phyloP scores from a whole-genome alignment of 177 flowering plant genomes.

The Vitis hybrid region DNA sequence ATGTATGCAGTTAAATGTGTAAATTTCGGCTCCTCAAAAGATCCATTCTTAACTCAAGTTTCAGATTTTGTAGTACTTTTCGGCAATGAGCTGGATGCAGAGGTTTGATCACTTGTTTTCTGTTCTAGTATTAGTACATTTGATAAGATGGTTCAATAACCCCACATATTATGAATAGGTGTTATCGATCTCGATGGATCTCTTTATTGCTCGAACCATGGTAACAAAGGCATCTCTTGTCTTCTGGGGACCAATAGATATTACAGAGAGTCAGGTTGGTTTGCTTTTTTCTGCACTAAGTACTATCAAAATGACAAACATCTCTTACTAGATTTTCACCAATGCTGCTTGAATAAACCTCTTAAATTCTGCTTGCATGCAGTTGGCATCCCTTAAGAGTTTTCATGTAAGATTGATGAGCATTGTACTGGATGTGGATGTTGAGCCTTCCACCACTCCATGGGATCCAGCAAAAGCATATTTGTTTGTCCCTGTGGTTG shows the following conservation, averaged over 20 bases:
- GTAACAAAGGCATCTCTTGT: conserved; percentile 81
- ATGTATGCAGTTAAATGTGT: conserved; percentile 75
- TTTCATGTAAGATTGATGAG: conserved; percentile 99
- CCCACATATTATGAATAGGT: conserved; percentile 44
- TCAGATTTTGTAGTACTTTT: conserved; percentile 92
- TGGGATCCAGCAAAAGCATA: conserved; percentile 99
- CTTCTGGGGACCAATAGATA: conserved; percentile 61
- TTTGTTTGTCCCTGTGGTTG: conserved; percentile 78
- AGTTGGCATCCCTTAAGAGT: conserved; percentile 84
- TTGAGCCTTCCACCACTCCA: conserved; percentile 93
- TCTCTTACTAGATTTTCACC: neutral
- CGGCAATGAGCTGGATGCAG: conserved; percentile 99
- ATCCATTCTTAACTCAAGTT: conserved; percentile 73
- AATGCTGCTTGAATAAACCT: neutral
- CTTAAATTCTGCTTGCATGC: conserved; percentile 18
- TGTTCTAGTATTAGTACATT: neutral
- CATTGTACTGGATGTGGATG: conserved; percentile 98
- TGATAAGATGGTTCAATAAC: neutral
- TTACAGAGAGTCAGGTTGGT: conserved; percentile 71
- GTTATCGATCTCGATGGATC: conserved; percentile 99
- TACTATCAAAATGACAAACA: neutral
- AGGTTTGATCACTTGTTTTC: conserved; percentile 41
- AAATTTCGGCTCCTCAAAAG: conserved; percentile 69
- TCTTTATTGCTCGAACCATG: conserved; percentile 95
- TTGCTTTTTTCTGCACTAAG: neutral